Evolutionary conservation across 2,329 filamentous ascomycete genomes (phyloP).

Genomic region (Aspergillus carbonarius): DNA sequence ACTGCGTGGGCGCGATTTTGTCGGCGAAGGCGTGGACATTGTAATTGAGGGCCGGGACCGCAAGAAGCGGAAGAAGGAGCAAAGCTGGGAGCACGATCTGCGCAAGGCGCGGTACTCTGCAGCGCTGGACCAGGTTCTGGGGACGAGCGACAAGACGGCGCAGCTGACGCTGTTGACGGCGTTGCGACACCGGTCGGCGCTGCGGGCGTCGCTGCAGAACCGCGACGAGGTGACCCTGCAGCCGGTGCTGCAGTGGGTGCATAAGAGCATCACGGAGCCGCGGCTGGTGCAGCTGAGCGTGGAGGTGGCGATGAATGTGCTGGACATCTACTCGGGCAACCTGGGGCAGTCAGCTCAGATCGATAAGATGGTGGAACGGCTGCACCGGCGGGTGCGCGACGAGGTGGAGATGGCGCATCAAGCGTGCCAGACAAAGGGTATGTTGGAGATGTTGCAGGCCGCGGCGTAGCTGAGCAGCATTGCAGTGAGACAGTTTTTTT

Average conservation of each 20-base stretch:
- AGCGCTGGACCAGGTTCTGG: conserved; percentile 77
- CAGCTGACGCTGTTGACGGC: conserved; percentile 78
- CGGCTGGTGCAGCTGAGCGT: conserved; percentile 77
- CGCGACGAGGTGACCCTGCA: conserved; percentile 79
- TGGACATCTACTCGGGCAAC: conserved; percentile 85
- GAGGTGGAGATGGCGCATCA: conserved; percentile 83
- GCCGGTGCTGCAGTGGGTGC: conserved; percentile 80
- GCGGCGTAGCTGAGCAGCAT: background rate
- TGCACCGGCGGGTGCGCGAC: conserved; percentile 69
- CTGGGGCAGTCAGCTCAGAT: conserved; percentile 72
- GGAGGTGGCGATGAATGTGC: conserved; percentile 75
- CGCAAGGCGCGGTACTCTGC: conserved; percentile 73
- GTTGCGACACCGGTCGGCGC: conserved; percentile 81
- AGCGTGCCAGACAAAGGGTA: conserved; percentile 78
- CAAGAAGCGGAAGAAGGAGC: conserved; percentile 64
- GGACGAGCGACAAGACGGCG: conserved; percentile 57
- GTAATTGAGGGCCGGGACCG: conserved; percentile 71
- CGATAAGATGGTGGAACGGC: conserved; percentile 64
- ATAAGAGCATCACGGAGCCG: conserved; percentile 77
- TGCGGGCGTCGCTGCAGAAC: conserved; percentile 74
- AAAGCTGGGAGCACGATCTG: conserved; percentile 77
- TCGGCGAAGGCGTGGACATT: conserved; percentile 82
- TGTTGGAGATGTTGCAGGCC: conserved; percentile 72
- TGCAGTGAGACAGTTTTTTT: no score
- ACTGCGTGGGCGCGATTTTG: conserved; percentile 70